Evolutionary conservation across 1,139 yeast genomes (phyloP), one percentile per base, ranked within the genome.

Genomic region (Debaryomyces nepalensis): DNA sequence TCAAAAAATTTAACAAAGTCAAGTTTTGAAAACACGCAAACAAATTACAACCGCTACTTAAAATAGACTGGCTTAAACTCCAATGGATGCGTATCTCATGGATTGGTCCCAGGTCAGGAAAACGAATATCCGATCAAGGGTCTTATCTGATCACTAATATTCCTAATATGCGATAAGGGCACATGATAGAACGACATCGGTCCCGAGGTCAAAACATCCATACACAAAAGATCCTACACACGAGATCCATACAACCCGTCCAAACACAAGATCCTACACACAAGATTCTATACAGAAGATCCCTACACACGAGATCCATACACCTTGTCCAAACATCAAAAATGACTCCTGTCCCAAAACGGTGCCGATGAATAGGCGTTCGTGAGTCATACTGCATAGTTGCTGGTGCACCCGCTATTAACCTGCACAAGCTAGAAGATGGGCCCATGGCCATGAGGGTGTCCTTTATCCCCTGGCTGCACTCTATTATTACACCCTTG

Each of bases 81-180:
- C 26, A 22, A 33, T 22, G 10, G 24, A 11, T 12, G 15, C 18
- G 15, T 11, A 5, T 12, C 12, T 10, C 8, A 12, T 21, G 27
- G 26, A 33, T 24, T 22, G 36, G 34, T 22, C 12, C 16, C n/a
- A 32, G 10, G 9, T 22, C 10, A n/a, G 10, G 20, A 10, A 2
- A n/a, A n/a, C 5, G 10, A 14, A 34, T 24, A 26, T 6, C 30
- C 37, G 37, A 34, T 24, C 30, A 18, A 15, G 37, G 37, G 24
- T n/a, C 19, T 31, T 34, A 34, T 34, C 37, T 34, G 37, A 34
- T 34, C 37, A 16, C 37, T 34, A 34, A 34, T 34, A 10, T 11
- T 22, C n/a, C 18, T 27, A 27, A 12, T 9, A 16, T 29, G 10
- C 32, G 32, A 29, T 29, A 29, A 29, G 21, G 12, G 21, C 32